phyloP scores from a whole-genome alignment of 1,284 basidiomycete genomes.

The Marasmius sp. region DNA sequence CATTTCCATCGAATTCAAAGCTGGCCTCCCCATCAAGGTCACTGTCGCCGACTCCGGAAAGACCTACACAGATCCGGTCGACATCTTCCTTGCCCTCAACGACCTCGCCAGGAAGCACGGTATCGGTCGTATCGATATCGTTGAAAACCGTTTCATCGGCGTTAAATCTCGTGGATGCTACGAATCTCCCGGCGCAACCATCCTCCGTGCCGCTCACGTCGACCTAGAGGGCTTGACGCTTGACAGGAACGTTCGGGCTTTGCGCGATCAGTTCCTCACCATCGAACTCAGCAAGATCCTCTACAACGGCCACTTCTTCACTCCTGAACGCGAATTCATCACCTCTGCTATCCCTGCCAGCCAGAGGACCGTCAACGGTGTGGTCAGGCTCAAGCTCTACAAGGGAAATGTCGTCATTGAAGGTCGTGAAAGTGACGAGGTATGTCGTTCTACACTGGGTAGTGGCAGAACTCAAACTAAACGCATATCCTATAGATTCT shows the following conservation, averaged over 20 bases:
- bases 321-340: constrained; percentile 95
- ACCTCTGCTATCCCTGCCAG: constrained; percentile 87
- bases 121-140: constrained; percentile 96
- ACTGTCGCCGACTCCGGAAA: constrained; percentile 50
- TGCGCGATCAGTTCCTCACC: constrained; percentile 95
- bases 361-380: constrained; percentile 95
- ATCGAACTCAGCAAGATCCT: constrained; percentile 88
- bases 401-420: constrained; percentile 97
- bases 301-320: constrained; percentile 98
- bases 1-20: constrained; percentile 83
- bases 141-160: constrained; percentile 99
- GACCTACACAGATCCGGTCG: constrained; percentile 88
- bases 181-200: constrained; percentile 95
- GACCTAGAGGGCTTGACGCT: constrained; percentile 97
- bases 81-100: constrained; percentile 94
- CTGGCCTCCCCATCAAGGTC: constrained; percentile 86
- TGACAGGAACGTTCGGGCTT: constrained; percentile 93
- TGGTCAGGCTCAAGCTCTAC: constrained; percentile 89
- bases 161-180: constrained; percentile 99
- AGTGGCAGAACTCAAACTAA: constrained; percentile 1
- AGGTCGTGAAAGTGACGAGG: constrained; percentile 88
- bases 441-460: constrained; percentile 27
- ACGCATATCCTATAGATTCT: constrained; percentile 58
- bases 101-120: constrained; percentile 93
- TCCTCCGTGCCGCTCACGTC: constrained; percentile 93